Evolutionary conservation across 2,329 filamentous ascomycete genomes (phyloP), one percentile per base, ranked within the genome.

Genomic region (Hymenoscyphus salicellus): DNA sequence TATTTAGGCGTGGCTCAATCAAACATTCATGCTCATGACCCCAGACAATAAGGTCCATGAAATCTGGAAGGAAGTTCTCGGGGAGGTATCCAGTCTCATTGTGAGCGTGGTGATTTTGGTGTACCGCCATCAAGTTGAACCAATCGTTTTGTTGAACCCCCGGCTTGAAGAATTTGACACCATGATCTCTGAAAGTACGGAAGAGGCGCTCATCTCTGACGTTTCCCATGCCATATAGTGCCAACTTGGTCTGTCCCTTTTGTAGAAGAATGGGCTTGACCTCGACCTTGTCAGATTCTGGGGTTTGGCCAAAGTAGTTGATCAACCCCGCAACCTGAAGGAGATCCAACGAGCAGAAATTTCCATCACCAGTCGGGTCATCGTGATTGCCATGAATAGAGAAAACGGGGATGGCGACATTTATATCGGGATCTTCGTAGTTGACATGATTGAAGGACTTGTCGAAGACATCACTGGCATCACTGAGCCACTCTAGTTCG

Each of bases 351-450:
- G 94, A 93, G 68, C 95, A 96, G 69, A 90, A 89, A 75, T 96
- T 92, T 11, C 93, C 95, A 73, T 97, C 93, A 10, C 95, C 95
- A n/a, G 93, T 96, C 0, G 95, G 95, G 75, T 99, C 95, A 74
- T 99, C 95, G 75, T 99, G 95, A 74, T 99, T 99, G 56, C 95
- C 95, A 73, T 99, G 96, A 49, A 99, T 99, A 0, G 94, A 97
- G 75, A 99, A 99, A 32, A 99, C 93, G 0, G 95, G 95, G 63
- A 98, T 97, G 0, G 93, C 92, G 66, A 99, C 87, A 73, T 99
- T 99, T 77, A 99, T 97, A 72, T 99, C 92, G 28, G 92, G 87
- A 73, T 99, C 95, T 77, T 98, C 93, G 78, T 99, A 99, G 78
- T 99, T 99, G 78, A 97, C 94, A 76, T 97, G 91, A 59, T 92